Base-by-base conservation (phyloP, 768 basidiomycete species). In the Termitomyces sp. region DNA sequence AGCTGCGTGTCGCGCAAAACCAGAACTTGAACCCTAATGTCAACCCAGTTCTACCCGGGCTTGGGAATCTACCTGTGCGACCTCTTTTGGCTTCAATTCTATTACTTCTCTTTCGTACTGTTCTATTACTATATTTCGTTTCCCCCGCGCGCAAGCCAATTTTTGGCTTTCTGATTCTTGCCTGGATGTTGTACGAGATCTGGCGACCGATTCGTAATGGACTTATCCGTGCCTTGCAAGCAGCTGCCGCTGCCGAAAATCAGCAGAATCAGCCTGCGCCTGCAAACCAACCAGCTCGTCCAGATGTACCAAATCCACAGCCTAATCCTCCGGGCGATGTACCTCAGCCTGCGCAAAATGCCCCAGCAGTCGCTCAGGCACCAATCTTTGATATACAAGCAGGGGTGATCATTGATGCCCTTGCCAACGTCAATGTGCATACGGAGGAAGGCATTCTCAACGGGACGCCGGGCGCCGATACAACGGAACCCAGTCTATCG, bases 171-270 rank as follows among this genome's bases (percentile, higher is more conserved):
- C 71, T 90, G 56, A 77, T 91, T 32, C 70, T 85, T 24, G 80
- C 76, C 2, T 90, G 87, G 87, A 81, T 88, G 68, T 55, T 86
- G 26, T 91, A 88, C 67, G 89, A 91, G 68, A 83, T 87, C 35
- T 89, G 87, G 87, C 80, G 79, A 52, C 85, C 85, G 26, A 78
- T 90, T 57, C 79, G 85, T 40, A 77, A 70, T 63, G 80, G 64
- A 50, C 65, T 76, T 30, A 65, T 68, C 33, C 74, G 76, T 53
- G 71, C 70, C 9, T 62, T 67, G 49, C 77, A 74, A 58, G 73
- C 70, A 48, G 67, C 69, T 54, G 71, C 64, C 11, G 69, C 70
- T 54, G 71, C 64, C 22, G 70, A 71, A 36, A 66, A 72, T 22
- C 69, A 67, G 24, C 65, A 63, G 48, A 64, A 63, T 36, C 68